phyloP scores from a whole-genome alignment of 352 stramenopile genomes.

The Aphanomyces astaci region DNA sequence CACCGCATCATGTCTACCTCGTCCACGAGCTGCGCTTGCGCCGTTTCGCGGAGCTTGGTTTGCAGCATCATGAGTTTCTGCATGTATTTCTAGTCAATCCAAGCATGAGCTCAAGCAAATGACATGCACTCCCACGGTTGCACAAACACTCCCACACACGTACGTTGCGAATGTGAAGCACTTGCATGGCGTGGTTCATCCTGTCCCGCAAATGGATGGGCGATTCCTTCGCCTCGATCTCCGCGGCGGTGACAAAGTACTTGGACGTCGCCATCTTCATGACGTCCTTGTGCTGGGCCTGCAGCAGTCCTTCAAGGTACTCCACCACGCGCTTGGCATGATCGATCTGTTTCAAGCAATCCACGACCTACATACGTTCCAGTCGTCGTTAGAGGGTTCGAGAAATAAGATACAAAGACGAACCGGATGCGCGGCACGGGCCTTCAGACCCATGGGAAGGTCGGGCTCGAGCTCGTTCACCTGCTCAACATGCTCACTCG shows the following conservation, averaged over 20 bases:
- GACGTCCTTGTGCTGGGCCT: conserved; percentile 48
- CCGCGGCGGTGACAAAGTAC: conserved; percentile 40
- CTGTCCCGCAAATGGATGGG: conserved; percentile 38
- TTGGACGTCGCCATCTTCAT: conserved; percentile 39
- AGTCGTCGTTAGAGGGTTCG: not conserved
- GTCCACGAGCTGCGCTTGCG: conserved; percentile 29
- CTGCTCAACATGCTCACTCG: conserved; percentile 28
- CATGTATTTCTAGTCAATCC: conserved; percentile 49
- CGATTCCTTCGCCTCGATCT: conserved; percentile 46
- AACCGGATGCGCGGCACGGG: conserved; percentile 56
- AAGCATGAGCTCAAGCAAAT: no score
- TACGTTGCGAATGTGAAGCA: conserved; percentile 73
- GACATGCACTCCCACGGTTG: no score
- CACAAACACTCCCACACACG: conserved; percentile 25
- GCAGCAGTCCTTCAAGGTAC: conserved; percentile 51
- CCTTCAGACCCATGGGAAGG: conserved; percentile 68
- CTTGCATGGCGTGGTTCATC: conserved; percentile 53
- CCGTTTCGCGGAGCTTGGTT: conserved; percentile 7
- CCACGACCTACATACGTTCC: no score
- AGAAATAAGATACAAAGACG: not conserved
- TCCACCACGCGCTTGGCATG: conserved; percentile 57
- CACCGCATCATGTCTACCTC: conserved; percentile 27
- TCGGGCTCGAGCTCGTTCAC: conserved; percentile 34
- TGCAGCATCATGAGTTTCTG: conserved; percentile 45
- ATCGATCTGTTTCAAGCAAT: conserved; percentile 77